Conservation (phyloP, 202 grass and related monocot species). For the Dendrocalamus latiflorus region DNA sequence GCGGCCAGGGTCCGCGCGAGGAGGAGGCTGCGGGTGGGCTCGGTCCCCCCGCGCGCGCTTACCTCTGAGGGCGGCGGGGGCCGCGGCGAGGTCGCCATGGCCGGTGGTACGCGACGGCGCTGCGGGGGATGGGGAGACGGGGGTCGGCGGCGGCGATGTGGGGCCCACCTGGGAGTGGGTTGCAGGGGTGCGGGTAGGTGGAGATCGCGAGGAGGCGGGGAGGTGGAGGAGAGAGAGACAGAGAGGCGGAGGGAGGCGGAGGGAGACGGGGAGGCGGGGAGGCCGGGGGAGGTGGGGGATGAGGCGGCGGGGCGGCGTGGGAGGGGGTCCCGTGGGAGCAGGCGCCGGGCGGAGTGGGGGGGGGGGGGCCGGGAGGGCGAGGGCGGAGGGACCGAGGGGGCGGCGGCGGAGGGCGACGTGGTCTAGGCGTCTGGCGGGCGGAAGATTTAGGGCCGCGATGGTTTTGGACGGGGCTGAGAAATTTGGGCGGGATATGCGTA, state of each 20-base stretch:
- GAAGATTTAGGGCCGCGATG: too few species aligned
- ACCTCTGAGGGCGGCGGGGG: constrained; percentile 69
- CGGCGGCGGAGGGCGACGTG: too few species aligned
- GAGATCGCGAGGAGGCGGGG: constrained; percentile 40
- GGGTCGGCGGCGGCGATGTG: constrained; percentile 46
- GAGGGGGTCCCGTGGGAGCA: too few species aligned
- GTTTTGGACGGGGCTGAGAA: too few species aligned
- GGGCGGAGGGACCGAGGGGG: too few species aligned
- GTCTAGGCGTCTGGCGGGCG: too few species aligned
- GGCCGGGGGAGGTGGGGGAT: too few species aligned
- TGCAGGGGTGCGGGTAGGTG: neutral
- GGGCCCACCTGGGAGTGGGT: constrained; percentile 21
- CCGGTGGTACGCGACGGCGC: neutral
- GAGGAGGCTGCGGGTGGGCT: neutral
- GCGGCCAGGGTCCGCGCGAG: neutral
- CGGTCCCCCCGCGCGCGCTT: constrained; percentile 14
- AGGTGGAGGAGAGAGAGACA: constrained; percentile 35
- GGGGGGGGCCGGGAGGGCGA: too few species aligned
- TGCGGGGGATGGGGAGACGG: neutral
- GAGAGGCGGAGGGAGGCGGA: neutral
- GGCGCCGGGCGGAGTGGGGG: too few species aligned
- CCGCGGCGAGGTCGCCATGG: too few species aligned
- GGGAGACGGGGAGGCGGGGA: neutral
- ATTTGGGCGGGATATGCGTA: too few species aligned
- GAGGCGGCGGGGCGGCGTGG: too few species aligned